phyloP scores from a whole-genome alignment of 2,329 filamentous ascomycete genomes.

The Fusarium goolgardi region DNA sequence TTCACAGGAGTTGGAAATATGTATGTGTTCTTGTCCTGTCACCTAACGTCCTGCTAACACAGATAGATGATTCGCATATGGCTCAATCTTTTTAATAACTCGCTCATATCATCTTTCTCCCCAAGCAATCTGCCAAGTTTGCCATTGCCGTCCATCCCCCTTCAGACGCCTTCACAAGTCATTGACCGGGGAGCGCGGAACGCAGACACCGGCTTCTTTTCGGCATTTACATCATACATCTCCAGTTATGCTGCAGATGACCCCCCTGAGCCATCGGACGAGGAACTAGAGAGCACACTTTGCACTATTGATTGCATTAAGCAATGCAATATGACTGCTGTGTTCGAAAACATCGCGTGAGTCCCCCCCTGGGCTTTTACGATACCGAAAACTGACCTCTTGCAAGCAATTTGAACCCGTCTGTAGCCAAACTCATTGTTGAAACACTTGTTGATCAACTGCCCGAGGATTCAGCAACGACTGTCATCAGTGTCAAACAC shows the following conservation, averaged over 20 bases:
- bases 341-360: conserved; percentile 85
- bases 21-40: conserved; percentile 62
- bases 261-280: conserved; percentile 95
- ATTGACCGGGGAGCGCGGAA: conserved; percentile 86
- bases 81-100: conserved; percentile 96
- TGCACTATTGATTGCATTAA: conserved; percentile 95
- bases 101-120: conserved; percentile 86
- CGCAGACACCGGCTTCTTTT: conserved; percentile 87
- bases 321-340: conserved; percentile 83
- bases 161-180: conserved; percentile 91
- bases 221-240: conserved; percentile 94
- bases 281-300: conserved; percentile 94
- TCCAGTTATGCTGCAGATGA: conserved; percentile 99
- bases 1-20: conserved; percentile 81
- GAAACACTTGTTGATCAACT: conserved; percentile 81
- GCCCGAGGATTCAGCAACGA: conserved; percentile 82
- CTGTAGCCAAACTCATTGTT: conserved; percentile 58
- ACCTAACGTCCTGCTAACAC: conserved; percentile 32
- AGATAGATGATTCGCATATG: conserved; percentile 86
- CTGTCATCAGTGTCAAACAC: conserved; percentile 90
- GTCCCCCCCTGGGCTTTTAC: conserved; percentile 45
- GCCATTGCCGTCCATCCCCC: conserved; percentile 82
- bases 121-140: conserved; percentile 70
- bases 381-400: not conserved
- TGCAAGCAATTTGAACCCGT: conserved; percentile 54